A percentile compares a stretch with the other conserved stretches of the same genome.
phyloP scores from a whole-genome alignment of 148 eudicot genomes.

The Salicornia ramosissima region DNA sequence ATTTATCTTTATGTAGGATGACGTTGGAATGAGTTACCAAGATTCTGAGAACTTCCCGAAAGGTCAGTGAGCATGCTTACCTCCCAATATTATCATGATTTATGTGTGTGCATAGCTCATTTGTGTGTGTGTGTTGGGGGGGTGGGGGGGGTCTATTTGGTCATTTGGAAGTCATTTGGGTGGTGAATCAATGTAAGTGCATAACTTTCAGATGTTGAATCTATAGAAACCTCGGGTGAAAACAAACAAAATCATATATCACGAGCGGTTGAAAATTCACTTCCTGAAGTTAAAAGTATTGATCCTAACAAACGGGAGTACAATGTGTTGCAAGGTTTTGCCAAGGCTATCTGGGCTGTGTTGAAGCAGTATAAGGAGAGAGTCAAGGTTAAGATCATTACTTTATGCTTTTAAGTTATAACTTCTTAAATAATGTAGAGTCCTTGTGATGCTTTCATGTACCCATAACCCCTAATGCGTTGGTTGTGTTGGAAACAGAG shows the following conservation, averaged over 20 bases:
- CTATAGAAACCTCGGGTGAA: constrained; percentile 1
- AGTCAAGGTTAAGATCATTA: constrained; percentile 49
- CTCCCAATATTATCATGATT: constrained; percentile 4
- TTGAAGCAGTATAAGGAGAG: constrained; percentile 65
- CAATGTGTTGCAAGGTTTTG: constrained; percentile 47
- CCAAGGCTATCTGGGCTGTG: constrained; percentile 71
- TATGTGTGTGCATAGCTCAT: neutral
- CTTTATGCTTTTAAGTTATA: neutral
- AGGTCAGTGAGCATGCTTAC: constrained; percentile 34
- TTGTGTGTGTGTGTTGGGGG: neutral
- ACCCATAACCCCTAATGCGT: constrained; percentile 5
- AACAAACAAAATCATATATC: constrained; percentile 5
- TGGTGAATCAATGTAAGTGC: too few relatives aligned
- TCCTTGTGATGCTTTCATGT: constrained; percentile 7
- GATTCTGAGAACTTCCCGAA: constrained; percentile 21
- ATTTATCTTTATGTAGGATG: constrained; percentile 34
- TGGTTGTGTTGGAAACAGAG: constrained; percentile 34
- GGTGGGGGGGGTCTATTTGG: neutral
- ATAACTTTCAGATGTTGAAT: constrained; percentile 22
- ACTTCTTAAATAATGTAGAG: neutral
- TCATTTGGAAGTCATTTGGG: constrained; percentile 24
- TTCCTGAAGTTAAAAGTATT: constrained; percentile 4
- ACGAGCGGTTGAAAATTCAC: constrained; percentile 15
- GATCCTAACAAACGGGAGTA: constrained; percentile 37
- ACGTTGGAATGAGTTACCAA: constrained; percentile 22